Conservation (phyloP, 1,284 basidiomycete genomes). For the Ceratorhiza oryzae-sativae region DNA sequence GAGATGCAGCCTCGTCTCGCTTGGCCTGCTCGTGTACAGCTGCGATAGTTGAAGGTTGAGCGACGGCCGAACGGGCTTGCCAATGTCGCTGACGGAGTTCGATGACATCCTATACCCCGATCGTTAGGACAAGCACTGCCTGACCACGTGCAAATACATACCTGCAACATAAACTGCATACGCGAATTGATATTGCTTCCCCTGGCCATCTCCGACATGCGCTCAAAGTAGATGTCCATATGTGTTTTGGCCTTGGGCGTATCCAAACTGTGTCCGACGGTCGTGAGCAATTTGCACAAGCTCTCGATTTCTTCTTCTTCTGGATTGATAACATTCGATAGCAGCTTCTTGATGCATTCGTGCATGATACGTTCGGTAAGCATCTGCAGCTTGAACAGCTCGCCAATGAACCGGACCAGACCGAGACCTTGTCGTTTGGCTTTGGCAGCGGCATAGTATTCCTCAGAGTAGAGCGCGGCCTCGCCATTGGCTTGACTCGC, state of each 20-base stretch:
- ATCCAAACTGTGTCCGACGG: conserved; percentile 86
- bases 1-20: conserved; percentile 57
- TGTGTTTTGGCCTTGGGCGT: conserved; percentile 78
- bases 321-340: conserved; percentile 90
- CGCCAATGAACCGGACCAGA: conserved; percentile 97
- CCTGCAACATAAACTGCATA: conserved; percentile 95
- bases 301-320: conserved; percentile 99
- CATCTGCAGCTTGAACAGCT: conserved; percentile 97
- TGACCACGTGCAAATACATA: conserved; percentile 52
- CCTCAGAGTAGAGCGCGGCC: conserved; percentile 85
- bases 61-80: conserved; percentile 73
- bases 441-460: conserved; percentile 97
- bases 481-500: conserved; percentile 56
- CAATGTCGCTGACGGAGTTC: conserved; percentile 88
- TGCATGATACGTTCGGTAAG: conserved; percentile 95
- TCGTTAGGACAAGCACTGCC: conserved; percentile 14
- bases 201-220: conserved; percentile 84
- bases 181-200: conserved; percentile 80
- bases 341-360: conserved; percentile 93
- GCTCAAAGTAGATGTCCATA: conserved; percentile 92
- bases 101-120: conserved; percentile 72
- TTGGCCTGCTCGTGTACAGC: conserved; percentile 59
- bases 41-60: conserved; percentile 86
- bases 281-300: conserved; percentile 89
- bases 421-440: conserved; percentile 97